These are phyloP conservation scores for Leccinum griseonigrum DNA, from an alignment of 1,284 basidiomycete species.

Conservation along the genomic window DNA sequence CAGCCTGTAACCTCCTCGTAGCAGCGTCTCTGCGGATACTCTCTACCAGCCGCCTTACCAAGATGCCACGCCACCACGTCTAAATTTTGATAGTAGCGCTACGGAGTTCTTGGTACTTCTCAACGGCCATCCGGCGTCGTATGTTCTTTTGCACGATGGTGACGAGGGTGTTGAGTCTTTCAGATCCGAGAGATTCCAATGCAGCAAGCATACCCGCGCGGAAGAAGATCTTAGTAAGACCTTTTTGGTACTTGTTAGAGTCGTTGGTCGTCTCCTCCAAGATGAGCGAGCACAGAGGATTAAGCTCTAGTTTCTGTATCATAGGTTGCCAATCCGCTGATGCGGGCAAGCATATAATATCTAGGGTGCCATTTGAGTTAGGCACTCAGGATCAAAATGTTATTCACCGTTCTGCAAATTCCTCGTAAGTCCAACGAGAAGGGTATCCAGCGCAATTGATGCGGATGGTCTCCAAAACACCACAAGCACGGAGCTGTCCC, in stretches of 20 bases:
- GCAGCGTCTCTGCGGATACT: slow-evolving; percentile 72
- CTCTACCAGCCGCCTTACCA: slow-evolving; percentile 74
- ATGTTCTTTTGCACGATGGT: slow-evolving; percentile 98
- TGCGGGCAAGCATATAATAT: slow-evolving; percentile 93
- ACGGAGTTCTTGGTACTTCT: slow-evolving; percentile 76
- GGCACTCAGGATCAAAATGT: not conserved
- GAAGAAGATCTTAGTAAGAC: slow-evolving; percentile 99
- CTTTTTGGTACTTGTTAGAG: slow-evolving; percentile 95
- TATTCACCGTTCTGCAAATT: slow-evolving; percentile 94
- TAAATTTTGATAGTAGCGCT: slow-evolving; percentile 83
- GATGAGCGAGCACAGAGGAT: slow-evolving; percentile 82
- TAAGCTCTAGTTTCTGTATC: slow-evolving; percentile 79
- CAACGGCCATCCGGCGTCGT: slow-evolving; percentile 80
- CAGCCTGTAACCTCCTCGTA: slow-evolving; percentile 77
- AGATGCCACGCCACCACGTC: slow-evolving; percentile 88
- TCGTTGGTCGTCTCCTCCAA: slow-evolving; percentile 87
- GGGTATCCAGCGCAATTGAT: slow-evolving; percentile 99
- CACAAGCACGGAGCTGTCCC: slow-evolving; percentile 94
- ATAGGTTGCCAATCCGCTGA: slow-evolving; percentile 84
- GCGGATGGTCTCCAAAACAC: slow-evolving; percentile 98
- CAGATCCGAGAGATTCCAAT: slow-evolving; percentile 87
- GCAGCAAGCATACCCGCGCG: slow-evolving; percentile 99
- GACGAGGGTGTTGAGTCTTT: slow-evolving; percentile 86
- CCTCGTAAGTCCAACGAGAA: slow-evolving; percentile 98
- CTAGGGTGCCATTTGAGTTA: slow-evolving; percentile 41